Evolutionary conservation across 2,329 filamentous ascomycete species (phyloP), one percentile per base, ranked within the genome.

Genomic region (Colletotrichum lentis): DNA sequence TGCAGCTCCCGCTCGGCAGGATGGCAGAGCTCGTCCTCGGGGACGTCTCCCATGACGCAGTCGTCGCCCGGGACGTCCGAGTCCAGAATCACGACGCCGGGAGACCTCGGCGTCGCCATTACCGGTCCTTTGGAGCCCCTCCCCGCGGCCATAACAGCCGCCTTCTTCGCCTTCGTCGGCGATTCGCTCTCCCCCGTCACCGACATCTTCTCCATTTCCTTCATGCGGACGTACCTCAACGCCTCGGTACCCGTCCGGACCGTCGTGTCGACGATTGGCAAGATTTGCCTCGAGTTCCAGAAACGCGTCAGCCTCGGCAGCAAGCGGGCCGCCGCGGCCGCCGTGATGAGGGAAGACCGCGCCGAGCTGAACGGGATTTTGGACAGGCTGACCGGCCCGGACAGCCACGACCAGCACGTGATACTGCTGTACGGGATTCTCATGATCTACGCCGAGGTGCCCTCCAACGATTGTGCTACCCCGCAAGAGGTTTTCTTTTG

Each of bases 131-230:
- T 60, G 35, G 62, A 60, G n/a, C 53, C 55, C 10, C 41, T 68
- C 7, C 43, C 49, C 3, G 31, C 20, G 14, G 37, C 58, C 12
- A 43, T 65, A 6, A 65, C 62, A 5, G 31, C 37, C 3, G 62
- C 65, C 2, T 68, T 65, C 16, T 68, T 64, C 43, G n/a, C 62
- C 2, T 68, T 68, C 11, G 62, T 68, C 3, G 65, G 65, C 5
- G 61, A 68, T 7, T 65, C 55, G 4, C 49, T 55, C 1, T 68
- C 65, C 4, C 65, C 65, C 11, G 27, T 68, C 2, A 68, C 61
- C 5, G 65, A 68, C 41, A 35, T 68, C 2, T 68, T 68, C 18
- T 59, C 65, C 20, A 50, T 24, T 2, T 68, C 65, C 11, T 68
- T 68, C 10, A 31, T 68, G 16, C 46, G 27, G 16, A 50, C 65